Evolutionary conservation across 495 filamentous ascomycete genomes (phyloP).

Genomic region (Aspergillus carlsbadensis): DNA sequence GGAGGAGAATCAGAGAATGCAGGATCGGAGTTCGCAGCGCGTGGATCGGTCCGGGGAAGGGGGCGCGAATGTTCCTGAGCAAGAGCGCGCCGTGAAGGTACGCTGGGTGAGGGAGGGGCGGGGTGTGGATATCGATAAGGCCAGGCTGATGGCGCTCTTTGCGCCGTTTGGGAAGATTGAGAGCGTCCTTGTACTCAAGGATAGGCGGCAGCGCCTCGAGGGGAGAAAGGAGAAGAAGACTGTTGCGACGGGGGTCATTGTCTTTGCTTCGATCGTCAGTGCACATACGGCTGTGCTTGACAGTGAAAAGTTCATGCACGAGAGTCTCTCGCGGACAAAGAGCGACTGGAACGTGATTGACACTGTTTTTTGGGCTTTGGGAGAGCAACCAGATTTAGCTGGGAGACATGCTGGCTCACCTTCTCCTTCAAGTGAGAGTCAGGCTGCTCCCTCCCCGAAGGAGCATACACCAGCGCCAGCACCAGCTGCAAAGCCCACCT

Average conservation of each 20-base stretch:
- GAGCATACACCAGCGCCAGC: slow-evolving; percentile 1
- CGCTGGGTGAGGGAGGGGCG: slow-evolving; percentile 54
- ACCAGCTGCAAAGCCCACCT: slow-evolving; percentile 27
- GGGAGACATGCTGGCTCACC: slow-evolving; percentile 8
- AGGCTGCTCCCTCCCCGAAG: slow-evolving; percentile 1
- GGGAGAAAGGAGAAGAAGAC: slow-evolving; percentile 54
- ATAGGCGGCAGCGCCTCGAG: slow-evolving; percentile 52
- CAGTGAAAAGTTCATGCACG: slow-evolving; percentile 40
- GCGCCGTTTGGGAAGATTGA: slow-evolving; percentile 56
- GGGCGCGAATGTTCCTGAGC: slow-evolving; percentile 48
- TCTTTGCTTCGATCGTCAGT: slow-evolving; percentile 58
- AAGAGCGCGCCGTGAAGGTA: slow-evolving; percentile 60
- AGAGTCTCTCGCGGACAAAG: slow-evolving; percentile 20
- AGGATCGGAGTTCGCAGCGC: slow-evolving; percentile 34
- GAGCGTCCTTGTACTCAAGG: slow-evolving; percentile 51
- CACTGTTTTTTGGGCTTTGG: slow-evolving; percentile 57
- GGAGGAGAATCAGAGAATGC: slow-evolving; percentile 31
- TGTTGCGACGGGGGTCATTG: slow-evolving; percentile 52
- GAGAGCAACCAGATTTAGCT: slow-evolving; percentile 48
- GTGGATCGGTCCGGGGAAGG: slow-evolving; percentile 44
- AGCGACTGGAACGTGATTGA: slow-evolving; percentile 49
- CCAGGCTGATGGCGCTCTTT: slow-evolving; percentile 46
- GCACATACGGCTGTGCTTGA: slow-evolving; percentile 61
- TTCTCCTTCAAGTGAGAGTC: slow-evolving; percentile 21
- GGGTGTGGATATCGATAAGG: slow-evolving; percentile 42